Evolutionary conservation across 352 stramenopile species (phyloP).

Genomic region (Globisporangium middletonii): DNA sequence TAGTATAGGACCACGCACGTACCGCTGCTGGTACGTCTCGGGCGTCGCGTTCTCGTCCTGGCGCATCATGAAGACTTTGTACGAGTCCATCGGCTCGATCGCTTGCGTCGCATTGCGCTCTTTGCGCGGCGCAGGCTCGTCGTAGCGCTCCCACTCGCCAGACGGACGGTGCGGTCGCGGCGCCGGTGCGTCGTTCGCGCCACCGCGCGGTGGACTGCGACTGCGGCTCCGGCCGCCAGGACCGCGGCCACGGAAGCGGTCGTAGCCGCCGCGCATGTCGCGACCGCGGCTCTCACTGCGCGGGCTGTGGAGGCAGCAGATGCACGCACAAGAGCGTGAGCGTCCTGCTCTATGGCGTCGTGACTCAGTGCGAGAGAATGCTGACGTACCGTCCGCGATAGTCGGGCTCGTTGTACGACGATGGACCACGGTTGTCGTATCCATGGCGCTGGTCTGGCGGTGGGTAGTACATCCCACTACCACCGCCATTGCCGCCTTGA

Average conservation of each 20-base stretch:
- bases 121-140: slow-evolving; percentile 14
- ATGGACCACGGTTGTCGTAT: slow-evolving; percentile 8
- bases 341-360: no score
- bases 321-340: background rate
- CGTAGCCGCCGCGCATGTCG: slow-evolving; percentile 16
- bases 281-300: slow-evolving; percentile 21
- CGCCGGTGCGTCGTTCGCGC: background rate
- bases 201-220: slow-evolving; percentile 23
- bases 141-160: slow-evolving; percentile 17
- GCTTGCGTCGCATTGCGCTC: slow-evolving; percentile 28
- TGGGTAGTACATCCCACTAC: slow-evolving; percentile 16
- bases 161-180: slow-evolving; percentile 7
- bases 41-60: slow-evolving; percentile 75
- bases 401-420: slow-evolving; percentile 11
- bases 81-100: slow-evolving; percentile 73
- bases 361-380: no score
- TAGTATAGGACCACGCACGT: background rate
- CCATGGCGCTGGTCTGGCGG: slow-evolving; percentile 17
- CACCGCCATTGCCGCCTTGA: slow-evolving; percentile 1
- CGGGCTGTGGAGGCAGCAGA: slow-evolving; percentile 1
- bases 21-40: slow-evolving; percentile 76
- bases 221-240: slow-evolving; percentile 26
- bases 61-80: slow-evolving; percentile 88
- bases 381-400: slow-evolving; percentile 15
- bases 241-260: slow-evolving; percentile 16